Base-by-base conservation (phyloP, 495 filamentous ascomycete genomes). In the Evansstolkia leycettana region DNA sequence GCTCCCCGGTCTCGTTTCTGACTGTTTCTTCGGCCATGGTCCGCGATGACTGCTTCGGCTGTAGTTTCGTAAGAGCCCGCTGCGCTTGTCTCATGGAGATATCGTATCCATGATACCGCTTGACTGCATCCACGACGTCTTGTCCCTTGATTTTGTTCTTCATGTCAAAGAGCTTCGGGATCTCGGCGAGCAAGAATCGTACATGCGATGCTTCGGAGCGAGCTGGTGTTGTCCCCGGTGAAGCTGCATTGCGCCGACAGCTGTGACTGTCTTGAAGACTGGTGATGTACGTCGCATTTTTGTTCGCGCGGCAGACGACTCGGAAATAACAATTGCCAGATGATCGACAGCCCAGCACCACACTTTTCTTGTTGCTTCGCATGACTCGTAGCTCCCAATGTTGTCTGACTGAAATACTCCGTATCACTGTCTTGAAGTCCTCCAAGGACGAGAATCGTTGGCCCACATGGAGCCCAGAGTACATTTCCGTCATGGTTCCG, bases 131-230 rank as follows among this genome's bases (percentile, higher is more conserved):
- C 36, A 61, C 61, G 16, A 65, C 60, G 31, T 65, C 54, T 43
- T 58, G 52, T 17, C 51, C 62, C 31, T 48, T 60, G 32, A 67
- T 58, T 18, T 43, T 56, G 37, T 34, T 52, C 25, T 52, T 57
- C 54, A 61, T 62, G 32, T 67, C 59, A 42, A 67, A 67, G 2
- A 67, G 47, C 33, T 63, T 67, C 1, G 60, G 62, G n/a, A 64
- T 67, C 35, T 67, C 62, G 12, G 48, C 53, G 10, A 63, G 50
- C 17, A 67, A 42, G 24, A 64, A 67, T 2, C 60, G 58, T 16
- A 67, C 59, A 46, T 67, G 62, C n/a, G 62, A 64, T n/a, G 58
- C 62, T 40, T 64, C 62, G 2, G 62, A 64, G 33, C 60, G 62
- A 20, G 56, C 60, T 7, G 62, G 60, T 8, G 58, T 64, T 9